Conservation (phyloP, 768 basidiomycete genomes). For the Kondoa subrosea region DNA sequence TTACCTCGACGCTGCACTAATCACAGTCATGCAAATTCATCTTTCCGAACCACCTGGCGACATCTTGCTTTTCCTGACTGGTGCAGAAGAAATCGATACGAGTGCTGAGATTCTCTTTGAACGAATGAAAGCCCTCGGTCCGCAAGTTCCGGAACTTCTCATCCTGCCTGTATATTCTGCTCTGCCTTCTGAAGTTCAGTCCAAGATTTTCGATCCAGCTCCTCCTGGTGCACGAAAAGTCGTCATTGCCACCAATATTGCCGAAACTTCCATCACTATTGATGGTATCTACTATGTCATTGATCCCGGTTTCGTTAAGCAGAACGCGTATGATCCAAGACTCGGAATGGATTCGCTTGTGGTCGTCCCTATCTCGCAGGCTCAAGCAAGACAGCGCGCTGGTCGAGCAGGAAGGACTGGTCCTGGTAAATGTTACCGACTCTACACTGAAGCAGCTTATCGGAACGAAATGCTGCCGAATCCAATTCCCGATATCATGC, state of each 20-base stretch:
- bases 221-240: slow-evolving; percentile 97
- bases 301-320: slow-evolving; percentile 96
- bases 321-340: slow-evolving; percentile 93
- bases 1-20: slow-evolving; percentile 92
- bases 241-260: slow-evolving; percentile 98
- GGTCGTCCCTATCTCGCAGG: slow-evolving; percentile 97
- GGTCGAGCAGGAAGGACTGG: slow-evolving; percentile 96
- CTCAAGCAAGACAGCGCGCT: slow-evolving; percentile 84
- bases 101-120: slow-evolving; percentile 92
- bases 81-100: slow-evolving; percentile 97
- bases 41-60: slow-evolving; percentile 95
- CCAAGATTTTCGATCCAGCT: slow-evolving; percentile 90
- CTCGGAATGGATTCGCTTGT: slow-evolving; percentile 97
- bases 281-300: slow-evolving; percentile 98
- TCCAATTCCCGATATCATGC: slow-evolving; percentile 93
- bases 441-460: slow-evolving; percentile 95
- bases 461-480: slow-evolving; percentile 97
- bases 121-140: slow-evolving; percentile 94
- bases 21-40: slow-evolving; percentile 99
- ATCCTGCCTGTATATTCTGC: slow-evolving; percentile 97
- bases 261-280: slow-evolving; percentile 94
- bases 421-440: slow-evolving; percentile 92
- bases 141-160: slow-evolving; percentile 93
- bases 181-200: slow-evolving; percentile 93
- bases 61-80: slow-evolving; percentile 88